Evolutionary conservation across 2,329 filamentous ascomycete species (phyloP), one percentile per base, ranked within the genome.

Genomic region (Gremmenia infestans): DNA sequence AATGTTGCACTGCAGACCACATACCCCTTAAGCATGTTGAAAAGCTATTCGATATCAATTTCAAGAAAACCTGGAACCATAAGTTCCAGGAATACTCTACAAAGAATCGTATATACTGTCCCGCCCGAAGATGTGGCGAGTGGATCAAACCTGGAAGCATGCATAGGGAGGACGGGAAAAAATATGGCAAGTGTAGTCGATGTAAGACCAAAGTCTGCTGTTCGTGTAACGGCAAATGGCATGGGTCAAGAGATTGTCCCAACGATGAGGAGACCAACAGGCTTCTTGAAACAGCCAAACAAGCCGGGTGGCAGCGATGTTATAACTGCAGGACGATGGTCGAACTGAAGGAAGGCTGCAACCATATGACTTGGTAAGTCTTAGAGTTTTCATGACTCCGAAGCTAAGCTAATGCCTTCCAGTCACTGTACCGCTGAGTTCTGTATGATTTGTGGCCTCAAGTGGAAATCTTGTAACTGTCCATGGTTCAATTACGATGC

Each of bases 381-480:
- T n/a, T 15, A 25, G 7, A 14, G 47, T 47, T 49, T 4, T 55
- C 36, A 53, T 50, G 14, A 48, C 39, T 23, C 28, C 17, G 17
- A 52, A 22, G 19, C 47, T 12, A 42, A 17, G 23, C 60, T 66
- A 55, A 64, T 45, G 4, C 32, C n/a, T 12, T 53, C 48, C 68
- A 85, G 86, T 70, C 88, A 85, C 54, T 96, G 91, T 67, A 86
- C 82, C 53, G 89, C 89, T 28, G 82, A 95, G 65, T 95, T 95
- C 67, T 96, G 91, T 73, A 91, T 94, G 82, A 80, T 89, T 25
- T 96, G 91, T 68, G 91, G 88, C 22, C 69, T 76, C 35, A 88
- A 88, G 64, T 95, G 91, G 90, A 93, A 90, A 73, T 85, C 79
- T 1, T 96, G 91, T 67, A 83, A 88, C 52, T 96, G 91, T 63